These are phyloP conservation scores for Alternaria angustiovoidea DNA, from an alignment of 2,329 filamentous ascomycete species.

Conservation along the genomic window DNA sequence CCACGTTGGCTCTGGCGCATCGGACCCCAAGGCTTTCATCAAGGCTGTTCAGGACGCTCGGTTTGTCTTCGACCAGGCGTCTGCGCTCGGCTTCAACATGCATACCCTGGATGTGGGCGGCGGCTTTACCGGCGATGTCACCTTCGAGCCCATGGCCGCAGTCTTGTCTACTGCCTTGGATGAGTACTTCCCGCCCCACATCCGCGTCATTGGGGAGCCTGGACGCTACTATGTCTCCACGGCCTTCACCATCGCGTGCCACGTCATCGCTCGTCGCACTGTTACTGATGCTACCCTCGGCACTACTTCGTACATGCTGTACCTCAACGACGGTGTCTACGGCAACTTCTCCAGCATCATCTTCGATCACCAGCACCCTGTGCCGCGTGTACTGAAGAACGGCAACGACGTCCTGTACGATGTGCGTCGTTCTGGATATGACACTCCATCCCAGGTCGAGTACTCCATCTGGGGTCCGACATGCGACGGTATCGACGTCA, in stretches of 20 bases:
- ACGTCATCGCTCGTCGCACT: slow-evolving; percentile 93
- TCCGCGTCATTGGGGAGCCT: slow-evolving; percentile 93
- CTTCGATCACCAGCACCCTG: slow-evolving; percentile 95
- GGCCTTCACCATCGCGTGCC: slow-evolving; percentile 93
- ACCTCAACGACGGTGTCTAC: slow-evolving; percentile 96
- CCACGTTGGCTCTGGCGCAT: slow-evolving; percentile 95
- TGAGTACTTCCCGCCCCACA: slow-evolving; percentile 81
- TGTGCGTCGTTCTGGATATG: slow-evolving; percentile 45
- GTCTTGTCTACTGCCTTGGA: slow-evolving; percentile 83
- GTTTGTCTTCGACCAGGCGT: slow-evolving; percentile 85
- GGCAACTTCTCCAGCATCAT: slow-evolving; percentile 99
- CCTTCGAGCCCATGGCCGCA: slow-evolving; percentile 87
- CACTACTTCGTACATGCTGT: slow-evolving; percentile 88
- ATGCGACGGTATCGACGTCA: slow-evolving; percentile 96
- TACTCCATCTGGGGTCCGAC: slow-evolving; percentile 99
- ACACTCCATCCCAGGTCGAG: slow-evolving; percentile 67
- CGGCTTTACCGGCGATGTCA: slow-evolving; percentile 89
- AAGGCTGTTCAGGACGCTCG: slow-evolving; percentile 92
- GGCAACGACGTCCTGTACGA: slow-evolving; percentile 66
- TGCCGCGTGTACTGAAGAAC: slow-evolving; percentile 79
- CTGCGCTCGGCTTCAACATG: slow-evolving; percentile 77
- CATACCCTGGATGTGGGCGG: slow-evolving; percentile 93
- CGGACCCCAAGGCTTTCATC: slow-evolving; percentile 88
- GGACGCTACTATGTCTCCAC: slow-evolving; percentile 94
- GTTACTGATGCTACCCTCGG: slow-evolving; percentile 74